phyloP scores from a whole-genome alignment of 306 rosid species.

The Herpetospermum pedunculosum region DNA sequence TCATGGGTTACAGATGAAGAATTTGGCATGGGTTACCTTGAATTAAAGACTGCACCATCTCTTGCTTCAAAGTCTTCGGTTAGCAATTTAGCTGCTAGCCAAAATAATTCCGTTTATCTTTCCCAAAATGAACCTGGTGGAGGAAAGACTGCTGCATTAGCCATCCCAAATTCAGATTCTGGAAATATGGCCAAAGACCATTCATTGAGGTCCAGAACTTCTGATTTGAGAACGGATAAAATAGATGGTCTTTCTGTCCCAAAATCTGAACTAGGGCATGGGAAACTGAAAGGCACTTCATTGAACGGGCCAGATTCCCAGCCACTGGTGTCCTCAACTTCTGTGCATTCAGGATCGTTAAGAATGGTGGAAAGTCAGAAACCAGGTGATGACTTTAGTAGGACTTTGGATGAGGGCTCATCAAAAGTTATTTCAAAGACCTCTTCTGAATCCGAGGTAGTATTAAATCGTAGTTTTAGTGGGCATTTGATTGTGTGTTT shows the following conservation, averaged over 20 bases:
- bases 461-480: background rate
- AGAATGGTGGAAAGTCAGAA: conserved; percentile 56
- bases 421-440: conserved; percentile 33
- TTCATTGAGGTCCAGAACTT: conserved; percentile 30
- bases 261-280: conserved; percentile 63
- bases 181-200: conserved; percentile 53
- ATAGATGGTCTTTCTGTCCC: conserved; percentile 31
- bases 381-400: conserved; percentile 50
- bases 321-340: conserved; percentile 31
- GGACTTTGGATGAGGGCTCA: conserved; percentile 48
- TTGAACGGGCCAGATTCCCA: conserved; percentile 64
- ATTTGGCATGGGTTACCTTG: conserved; percentile 87
- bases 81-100: conserved; percentile 36
- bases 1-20: conserved; percentile 96
- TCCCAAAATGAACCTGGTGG: conserved; percentile 52
- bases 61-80: conserved; percentile 47
- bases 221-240: conserved; percentile 52
- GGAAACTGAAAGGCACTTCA: conserved; percentile 46
- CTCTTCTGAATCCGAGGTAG: conserved; percentile 61
- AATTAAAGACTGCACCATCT: conserved; percentile 58
- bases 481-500: background rate
- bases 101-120: conserved; percentile 36
- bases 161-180: conserved; percentile 34
- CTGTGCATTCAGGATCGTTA: conserved; percentile 47
- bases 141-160: conserved; percentile 31